Evolutionary conservation across 805 yeast species (phyloP), one percentile per base, ranked within the genome.

Genomic region (Priceomyces haplophilus): DNA sequence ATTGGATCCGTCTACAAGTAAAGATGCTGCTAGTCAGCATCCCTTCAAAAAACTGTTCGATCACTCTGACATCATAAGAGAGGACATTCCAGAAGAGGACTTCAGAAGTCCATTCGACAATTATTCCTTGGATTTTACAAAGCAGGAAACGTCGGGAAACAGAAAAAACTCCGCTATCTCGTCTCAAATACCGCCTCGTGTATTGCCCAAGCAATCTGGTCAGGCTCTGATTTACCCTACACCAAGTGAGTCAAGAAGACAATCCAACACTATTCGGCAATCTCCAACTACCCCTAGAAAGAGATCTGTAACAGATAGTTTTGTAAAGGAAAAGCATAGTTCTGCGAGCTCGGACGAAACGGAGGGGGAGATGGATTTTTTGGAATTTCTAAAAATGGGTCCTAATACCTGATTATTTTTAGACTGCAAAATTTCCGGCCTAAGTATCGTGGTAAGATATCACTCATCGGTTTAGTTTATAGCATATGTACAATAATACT

Each of bases 361-460:
- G 18, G 52, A 54, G 1, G 65, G 56, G 16, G 76, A 68, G 42
- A 61, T 75, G 57, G 80, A 75, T 50, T 61, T 76, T 39, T 40
- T 75, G 50, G 80, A 74, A 45, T 73, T 76, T 47, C 61, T 76
- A 45, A 65, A 63, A 29, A 60, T 57, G 25, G 79, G 77, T 1
- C 75, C 73, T 32, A 21, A 8, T 21, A 21, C 6, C 10, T 6
- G 5, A 30, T 7, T n/a, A 21, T 21, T 21, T 21, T 8, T n/a
- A n/a, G n/a, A n/a, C n/a, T n/a, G n/a, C n/a, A n/a, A n/a, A n/a
- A n/a, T n/a, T n/a, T n/a, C n/a, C n/a, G n/a, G n/a, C n/a, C n/a
- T n/a, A n/a, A n/a, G n/a, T n/a, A n/a, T n/a, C n/a, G n/a, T n/a
- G n/a, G n/a, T n/a, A n/a, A n/a, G n/a, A n/a, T n/a, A n/a, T n/a